Conservation (phyloP, 2,329 filamentous ascomycete genomes). For the Coniochaeta sp. region DNA sequence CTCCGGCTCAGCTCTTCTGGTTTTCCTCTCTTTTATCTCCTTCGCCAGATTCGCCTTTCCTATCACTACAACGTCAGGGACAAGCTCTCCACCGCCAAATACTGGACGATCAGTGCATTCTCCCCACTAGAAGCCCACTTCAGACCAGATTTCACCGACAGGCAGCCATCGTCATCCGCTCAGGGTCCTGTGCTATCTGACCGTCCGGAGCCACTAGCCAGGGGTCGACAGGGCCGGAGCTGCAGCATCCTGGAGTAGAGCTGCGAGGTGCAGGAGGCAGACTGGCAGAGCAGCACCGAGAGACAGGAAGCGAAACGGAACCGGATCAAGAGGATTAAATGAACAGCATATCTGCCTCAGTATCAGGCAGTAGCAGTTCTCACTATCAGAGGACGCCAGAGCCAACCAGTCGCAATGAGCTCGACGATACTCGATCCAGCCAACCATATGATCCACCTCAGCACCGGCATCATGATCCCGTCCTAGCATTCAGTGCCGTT, state of each 20-base stretch:
- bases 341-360: slow-evolving; percentile 13
- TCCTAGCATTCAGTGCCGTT: slow-evolving; percentile 33
- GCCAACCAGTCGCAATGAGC: slow-evolving; percentile 4
- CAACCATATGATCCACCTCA: slow-evolving; percentile 1
- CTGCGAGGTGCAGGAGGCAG: neutral
- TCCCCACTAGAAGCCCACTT: neutral
- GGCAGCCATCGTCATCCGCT: neutral
- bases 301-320: too few species aligned
- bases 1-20: neutral
- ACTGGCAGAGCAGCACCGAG: neutral
- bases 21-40: neutral
- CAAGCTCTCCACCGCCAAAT: neutral
- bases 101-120: neutral
- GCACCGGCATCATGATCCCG: slow-evolving; percentile 6
- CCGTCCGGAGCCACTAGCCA: neutral
- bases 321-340: slow-evolving; percentile 16
- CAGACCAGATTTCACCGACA: neutral
- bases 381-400: neutral
- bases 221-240: neutral
- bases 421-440: slow-evolving; percentile 4
- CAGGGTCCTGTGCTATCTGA: slow-evolving; percentile 1
- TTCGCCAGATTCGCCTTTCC: neutral
- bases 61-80: neutral
- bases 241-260: neutral
- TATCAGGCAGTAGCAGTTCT: slow-evolving; percentile 15